phyloP scores from a whole-genome alignment of 2,329 filamentous ascomycete genomes.

The Cryphonectria radicalis region DNA sequence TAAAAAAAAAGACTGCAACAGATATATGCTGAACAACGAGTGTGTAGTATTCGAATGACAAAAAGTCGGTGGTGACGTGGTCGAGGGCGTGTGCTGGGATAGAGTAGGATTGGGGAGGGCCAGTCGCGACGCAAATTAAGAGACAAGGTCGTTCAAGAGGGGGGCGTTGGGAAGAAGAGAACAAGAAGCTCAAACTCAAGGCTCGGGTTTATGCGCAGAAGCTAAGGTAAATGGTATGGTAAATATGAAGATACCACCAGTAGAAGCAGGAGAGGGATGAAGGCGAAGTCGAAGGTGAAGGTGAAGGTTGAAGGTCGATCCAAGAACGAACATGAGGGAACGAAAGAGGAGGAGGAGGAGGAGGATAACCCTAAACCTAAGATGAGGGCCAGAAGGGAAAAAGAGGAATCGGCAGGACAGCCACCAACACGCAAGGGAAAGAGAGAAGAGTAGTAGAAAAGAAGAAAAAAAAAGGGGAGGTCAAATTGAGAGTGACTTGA shows the following conservation, averaged over 20 bases:
- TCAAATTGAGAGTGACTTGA: constrained; percentile 31
- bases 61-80: constrained; percentile 26
- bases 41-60: constrained; percentile 27
- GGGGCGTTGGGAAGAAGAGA: constrained; percentile 25
- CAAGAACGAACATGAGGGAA: constrained; percentile 37
- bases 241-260: constrained; percentile 19
- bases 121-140: constrained; percentile 25
- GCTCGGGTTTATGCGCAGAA: constrained; percentile 27
- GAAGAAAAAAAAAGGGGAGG: constrained; percentile 40
- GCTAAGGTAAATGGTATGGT: constrained; percentile 17
- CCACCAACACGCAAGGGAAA: constrained; percentile 44
- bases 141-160: constrained; percentile 9
- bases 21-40: constrained; percentile 30
- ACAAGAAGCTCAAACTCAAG: constrained; percentile 29
- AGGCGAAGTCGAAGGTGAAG: constrained; percentile 31
- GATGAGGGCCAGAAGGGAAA: constrained; percentile 37
- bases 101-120: constrained; percentile 1
- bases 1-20: constrained; percentile 16
- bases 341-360: constrained; percentile 33
- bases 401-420: constrained; percentile 34
- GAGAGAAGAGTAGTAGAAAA: constrained; percentile 36
- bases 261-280: constrained; percentile 18
- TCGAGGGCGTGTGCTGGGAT: constrained; percentile 16
- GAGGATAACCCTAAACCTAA: constrained; percentile 33
- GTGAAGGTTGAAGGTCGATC: constrained; percentile 23